Conservation (phyloP, 768 basidiomycete species). For the Boletus tomentosulus region DNA sequence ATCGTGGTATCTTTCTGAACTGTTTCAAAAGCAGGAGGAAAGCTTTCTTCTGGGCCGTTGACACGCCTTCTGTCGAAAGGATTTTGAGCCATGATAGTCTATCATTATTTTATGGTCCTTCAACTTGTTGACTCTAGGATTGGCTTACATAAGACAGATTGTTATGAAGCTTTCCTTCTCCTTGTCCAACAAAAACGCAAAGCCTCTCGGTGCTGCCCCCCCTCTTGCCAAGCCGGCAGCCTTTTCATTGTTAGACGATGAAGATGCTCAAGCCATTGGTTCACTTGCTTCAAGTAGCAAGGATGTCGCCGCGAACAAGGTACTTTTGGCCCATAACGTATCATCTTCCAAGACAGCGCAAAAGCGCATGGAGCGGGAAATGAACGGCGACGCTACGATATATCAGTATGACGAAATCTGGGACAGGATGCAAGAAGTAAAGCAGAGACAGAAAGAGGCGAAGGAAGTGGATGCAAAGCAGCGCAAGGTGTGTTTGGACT, state of each 20-base stretch:
- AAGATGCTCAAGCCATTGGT: conserved; percentile 48
- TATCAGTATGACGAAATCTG: conserved; percentile 97
- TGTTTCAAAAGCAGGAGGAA: conserved; percentile 54
- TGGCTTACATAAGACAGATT: conserved; percentile 18
- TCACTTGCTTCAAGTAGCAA: conserved; percentile 41
- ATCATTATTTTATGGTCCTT: too few species aligned
- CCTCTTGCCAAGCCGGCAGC: conserved; percentile 57
- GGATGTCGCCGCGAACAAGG: conserved; percentile 46
- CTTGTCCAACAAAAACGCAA: conserved; percentile 50
- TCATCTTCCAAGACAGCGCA: conserved; percentile 59
- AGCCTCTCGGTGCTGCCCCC: conserved; percentile 50
- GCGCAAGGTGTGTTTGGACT: conserved; percentile 58
- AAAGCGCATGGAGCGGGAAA: conserved; percentile 76
- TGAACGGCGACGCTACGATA: conserved; percentile 73
- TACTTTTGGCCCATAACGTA: conserved; percentile 54
- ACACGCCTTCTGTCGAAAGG: conserved; percentile 82
- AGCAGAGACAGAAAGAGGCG: conserved; percentile 63
- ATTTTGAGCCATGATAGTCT: conserved; percentile 42
- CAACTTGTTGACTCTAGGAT: background rate
- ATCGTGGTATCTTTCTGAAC: conserved; percentile 24
- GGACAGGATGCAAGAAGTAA: conserved; percentile 91
- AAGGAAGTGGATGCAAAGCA: conserved; percentile 75
- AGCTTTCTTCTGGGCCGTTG: conserved; percentile 86
- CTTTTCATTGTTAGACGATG: conserved; percentile 64
- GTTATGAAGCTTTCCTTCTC: conserved; percentile 91